Percentiles rank a stretch among this genome's conserved stretches.
Evolutionary conservation across 1,139 yeast species (phyloP).

Genomic region (Suhomyces kunorum): DNA sequence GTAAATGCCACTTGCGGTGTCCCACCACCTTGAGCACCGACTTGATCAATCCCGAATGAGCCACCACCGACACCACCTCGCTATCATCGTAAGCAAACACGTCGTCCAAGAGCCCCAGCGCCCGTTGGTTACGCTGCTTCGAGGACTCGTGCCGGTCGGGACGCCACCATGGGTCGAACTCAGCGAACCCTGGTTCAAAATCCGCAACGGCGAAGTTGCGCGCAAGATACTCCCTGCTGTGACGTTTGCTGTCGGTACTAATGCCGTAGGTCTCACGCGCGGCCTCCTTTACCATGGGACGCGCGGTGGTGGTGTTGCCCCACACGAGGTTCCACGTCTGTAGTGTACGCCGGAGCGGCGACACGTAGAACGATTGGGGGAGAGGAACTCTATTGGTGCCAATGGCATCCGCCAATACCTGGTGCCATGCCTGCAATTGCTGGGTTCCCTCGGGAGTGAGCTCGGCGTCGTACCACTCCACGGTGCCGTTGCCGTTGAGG

Average conservation of each 20-base stretch:
- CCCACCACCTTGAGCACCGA: conserved; percentile 30
- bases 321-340: conserved; percentile 37
- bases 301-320: conserved; percentile 18
- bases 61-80: conserved; percentile 33
- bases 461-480: conserved; percentile 42
- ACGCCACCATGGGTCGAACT: conserved; percentile 33
- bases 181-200: conserved; percentile 34
- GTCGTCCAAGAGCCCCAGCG: conserved; percentile 32
- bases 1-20: conserved; percentile 24
- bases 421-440: conserved; percentile 23
- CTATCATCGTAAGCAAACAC: conserved; percentile 30
- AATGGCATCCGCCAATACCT: conserved; percentile 23
- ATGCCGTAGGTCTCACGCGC: conserved; percentile 44
- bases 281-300: conserved; percentile 33
- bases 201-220: conserved; percentile 25
- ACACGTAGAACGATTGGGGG: conserved; percentile 34
- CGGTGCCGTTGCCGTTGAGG: conserved; percentile 30
- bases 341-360: conserved; percentile 39
- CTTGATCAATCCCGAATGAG: conserved; percentile 38
- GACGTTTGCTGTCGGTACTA: conserved; percentile 39
- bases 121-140: conserved; percentile 31
- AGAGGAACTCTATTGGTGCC: conserved; percentile 23
- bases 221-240: conserved; percentile 27
- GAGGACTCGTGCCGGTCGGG: conserved; percentile 26
- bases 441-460: conserved; percentile 31